Conservation (phyloP, 495 filamentous ascomycete genomes). For the Podospora pseudocomata region DNA sequence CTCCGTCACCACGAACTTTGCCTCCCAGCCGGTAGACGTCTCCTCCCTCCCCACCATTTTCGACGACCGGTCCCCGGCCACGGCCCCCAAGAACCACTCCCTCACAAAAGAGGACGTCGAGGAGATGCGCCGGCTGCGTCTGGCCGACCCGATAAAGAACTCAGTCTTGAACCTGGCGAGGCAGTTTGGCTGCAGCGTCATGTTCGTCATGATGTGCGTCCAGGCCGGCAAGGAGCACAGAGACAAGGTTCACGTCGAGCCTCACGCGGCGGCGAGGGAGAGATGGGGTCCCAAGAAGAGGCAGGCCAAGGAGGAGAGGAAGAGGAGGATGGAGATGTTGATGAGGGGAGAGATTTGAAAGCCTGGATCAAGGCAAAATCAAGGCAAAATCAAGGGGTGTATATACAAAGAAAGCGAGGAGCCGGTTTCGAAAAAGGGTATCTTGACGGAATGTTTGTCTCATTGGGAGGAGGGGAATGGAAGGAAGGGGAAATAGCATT, state of each 20-base stretch:
- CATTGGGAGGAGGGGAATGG: not conserved
- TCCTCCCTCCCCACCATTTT: conserved; percentile 13
- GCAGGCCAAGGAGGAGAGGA: conserved; percentile 54
- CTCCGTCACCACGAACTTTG: conserved; percentile 15
- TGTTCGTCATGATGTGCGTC: conserved; percentile 65
- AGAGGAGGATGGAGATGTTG: conserved; percentile 61
- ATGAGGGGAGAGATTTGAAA: conserved; percentile 46
- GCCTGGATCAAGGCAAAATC: too few relatives aligned
- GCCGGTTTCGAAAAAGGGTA: not conserved
- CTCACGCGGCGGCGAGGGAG: conserved; percentile 61
- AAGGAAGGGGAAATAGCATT: not conserved
- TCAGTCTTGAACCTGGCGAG: conserved; percentile 64
- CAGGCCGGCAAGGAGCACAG: conserved; percentile 38
- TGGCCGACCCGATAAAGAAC: conserved; percentile 66
- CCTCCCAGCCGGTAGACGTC: conserved; percentile 6
- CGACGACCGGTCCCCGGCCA: not conserved
- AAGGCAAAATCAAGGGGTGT: not conserved
- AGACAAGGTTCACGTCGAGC: conserved; percentile 63
- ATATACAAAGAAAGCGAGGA: not conserved
- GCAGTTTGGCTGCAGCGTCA: conserved; percentile 69
- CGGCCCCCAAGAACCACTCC: conserved; percentile 54
- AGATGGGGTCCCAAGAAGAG: conserved; percentile 2
- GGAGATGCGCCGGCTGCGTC: conserved; percentile 71
- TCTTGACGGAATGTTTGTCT: not conserved
- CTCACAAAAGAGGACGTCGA: conserved; percentile 67